Evolutionary conservation across 345 rosid species (phyloP), one percentile per base, ranked within the genome.

Genomic region (Eucalyptus erythrocorys): DNA sequence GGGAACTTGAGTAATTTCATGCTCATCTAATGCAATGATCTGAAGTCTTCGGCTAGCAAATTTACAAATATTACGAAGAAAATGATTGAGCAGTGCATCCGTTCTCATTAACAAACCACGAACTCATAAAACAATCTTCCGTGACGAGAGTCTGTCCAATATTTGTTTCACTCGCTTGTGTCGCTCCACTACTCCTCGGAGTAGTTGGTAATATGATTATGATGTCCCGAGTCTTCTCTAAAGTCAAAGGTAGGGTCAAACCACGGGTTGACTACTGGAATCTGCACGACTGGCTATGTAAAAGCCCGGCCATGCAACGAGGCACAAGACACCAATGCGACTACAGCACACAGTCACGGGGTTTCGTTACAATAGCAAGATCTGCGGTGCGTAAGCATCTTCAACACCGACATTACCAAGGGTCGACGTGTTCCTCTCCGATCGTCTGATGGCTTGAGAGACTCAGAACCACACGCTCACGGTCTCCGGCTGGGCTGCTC

Each of bases 401-500:
- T 55, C 61, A 55, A 22, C 61, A 24, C 3, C 13, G 61, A 24
- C 61, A 55, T 55, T 55, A 55, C 61, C 61, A 55, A 55, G 61
- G 30, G 0, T 55, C 0, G 61, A 55, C 61, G 61, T 55, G 61
- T 55, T 55, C 61, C 21, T 34, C 45, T 66, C 59, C 8, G 37
- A 45, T 87, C 40, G 19, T n/a, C 34, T 47, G 30, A 92, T 93
- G 96, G 92, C 95, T 85, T 92, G 87, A 86, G 89, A 91, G 86
- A 92, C 95, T 48, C 94, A 94, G 17, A 93, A 92, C 90, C 94
- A 94, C 92, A 94, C 97, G 1, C 93, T 90, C 55, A 88, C 91
- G 4, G 96, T 95, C 32, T 80, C 91, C 5, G 94, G 97, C 32
- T 95, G 95, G 97, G 95, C 95, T 19, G 96, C 94, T 87, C 91